phyloP scores from a whole-genome alignment of 2,329 filamentous ascomycete genomes.

The Calonectria crousiana region DNA sequence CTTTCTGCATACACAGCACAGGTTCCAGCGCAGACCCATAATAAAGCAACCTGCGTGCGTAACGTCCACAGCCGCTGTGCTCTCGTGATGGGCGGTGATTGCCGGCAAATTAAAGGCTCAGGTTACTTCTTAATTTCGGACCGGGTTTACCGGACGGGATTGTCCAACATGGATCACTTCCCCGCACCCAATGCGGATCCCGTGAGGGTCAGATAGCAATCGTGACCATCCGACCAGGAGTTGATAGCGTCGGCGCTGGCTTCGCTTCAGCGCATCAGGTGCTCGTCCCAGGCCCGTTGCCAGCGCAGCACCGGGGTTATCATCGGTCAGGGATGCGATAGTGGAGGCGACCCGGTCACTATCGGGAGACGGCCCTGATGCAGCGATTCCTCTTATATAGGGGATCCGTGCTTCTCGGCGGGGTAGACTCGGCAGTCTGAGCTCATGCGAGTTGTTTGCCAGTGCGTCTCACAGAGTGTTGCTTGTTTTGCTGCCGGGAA shows the following conservation, averaged over 20 bases:
- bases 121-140: conserved; percentile 4
- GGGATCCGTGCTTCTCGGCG: conserved; percentile 18
- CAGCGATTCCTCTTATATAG: conserved; percentile 3
- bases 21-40: not conserved
- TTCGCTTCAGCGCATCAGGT: not conserved
- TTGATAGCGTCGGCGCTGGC: not conserved
- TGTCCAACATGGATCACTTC: not conserved
- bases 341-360: not conserved
- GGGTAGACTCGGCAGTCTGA: conserved; percentile 2
- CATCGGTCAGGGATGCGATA: not conserved
- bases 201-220: not conserved
- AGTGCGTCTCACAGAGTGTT: conserved; percentile 4
- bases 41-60: not conserved
- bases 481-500: not conserved
- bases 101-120: conserved; percentile 4
- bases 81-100: not conserved
- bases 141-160: conserved; percentile 7
- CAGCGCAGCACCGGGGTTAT: not conserved
- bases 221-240: not conserved
- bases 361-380: not conserved
- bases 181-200: conserved; percentile 1
- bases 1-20: not conserved
- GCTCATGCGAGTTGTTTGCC: not conserved
- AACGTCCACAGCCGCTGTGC: not conserved
- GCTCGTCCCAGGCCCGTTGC: not conserved